These are phyloP conservation scores for Penicillium sp. DNA, from an alignment of 2,329 filamentous ascomycete species.

Conservation along the genomic window DNA sequence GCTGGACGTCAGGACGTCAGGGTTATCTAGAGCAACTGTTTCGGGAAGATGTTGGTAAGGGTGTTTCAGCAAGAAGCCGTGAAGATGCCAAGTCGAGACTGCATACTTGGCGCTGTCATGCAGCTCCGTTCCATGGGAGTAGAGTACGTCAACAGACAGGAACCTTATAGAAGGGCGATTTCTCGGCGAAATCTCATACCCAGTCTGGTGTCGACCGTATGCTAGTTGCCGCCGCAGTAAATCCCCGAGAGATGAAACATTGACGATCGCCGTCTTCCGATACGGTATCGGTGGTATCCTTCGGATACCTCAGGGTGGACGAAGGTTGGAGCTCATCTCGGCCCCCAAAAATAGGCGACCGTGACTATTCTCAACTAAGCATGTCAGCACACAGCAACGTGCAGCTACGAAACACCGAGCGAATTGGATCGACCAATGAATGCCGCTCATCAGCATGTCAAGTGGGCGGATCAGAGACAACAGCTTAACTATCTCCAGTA, in stretches of 20 bases:
- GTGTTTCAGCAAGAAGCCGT: background rate
- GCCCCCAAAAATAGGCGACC: slow-evolving; percentile 3
- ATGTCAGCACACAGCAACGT: slow-evolving; percentile 3
- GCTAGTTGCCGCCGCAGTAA: background rate
- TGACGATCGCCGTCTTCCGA: too few species aligned
- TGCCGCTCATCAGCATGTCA: background rate
- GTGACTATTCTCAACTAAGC: background rate
- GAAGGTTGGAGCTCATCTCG: background rate
- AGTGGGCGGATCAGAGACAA: background rate
- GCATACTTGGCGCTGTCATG: background rate
- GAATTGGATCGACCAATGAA: background rate
- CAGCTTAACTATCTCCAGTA: background rate
- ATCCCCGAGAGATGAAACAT: too few species aligned
- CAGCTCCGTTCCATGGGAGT: background rate
- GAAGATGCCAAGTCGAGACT: background rate
- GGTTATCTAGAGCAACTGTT: background rate
- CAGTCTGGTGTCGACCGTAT: background rate
- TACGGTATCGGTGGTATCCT: too few species aligned
- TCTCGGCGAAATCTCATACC: background rate
- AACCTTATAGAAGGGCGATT: background rate
- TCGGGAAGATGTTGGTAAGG: background rate
- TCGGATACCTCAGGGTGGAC: too few species aligned
- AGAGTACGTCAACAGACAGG: background rate
- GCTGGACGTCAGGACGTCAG: background rate
- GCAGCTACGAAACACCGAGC: slow-evolving; percentile 14